Percentiles rank a stretch among this genome's conserved stretches.
phyloP scores from a whole-genome alignment of 2,329 filamentous ascomycete genomes.

The Hysterium pulicare region DNA sequence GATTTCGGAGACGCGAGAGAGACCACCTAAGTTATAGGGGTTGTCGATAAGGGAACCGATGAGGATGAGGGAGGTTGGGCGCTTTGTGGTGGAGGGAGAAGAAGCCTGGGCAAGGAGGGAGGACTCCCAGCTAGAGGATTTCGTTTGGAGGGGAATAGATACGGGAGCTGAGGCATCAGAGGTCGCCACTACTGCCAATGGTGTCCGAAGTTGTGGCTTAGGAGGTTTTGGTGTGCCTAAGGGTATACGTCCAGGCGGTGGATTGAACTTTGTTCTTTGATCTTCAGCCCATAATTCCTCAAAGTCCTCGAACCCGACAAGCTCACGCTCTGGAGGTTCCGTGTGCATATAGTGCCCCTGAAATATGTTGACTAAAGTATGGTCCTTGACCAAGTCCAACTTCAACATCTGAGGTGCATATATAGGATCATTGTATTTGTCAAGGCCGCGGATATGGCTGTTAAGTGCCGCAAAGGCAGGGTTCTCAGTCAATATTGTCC shows the following conservation, averaged over 20 bases:
- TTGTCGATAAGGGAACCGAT: slow-evolving; percentile 51
- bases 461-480: slow-evolving; percentile 43
- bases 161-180: not conserved
- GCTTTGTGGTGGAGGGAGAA: slow-evolving; percentile 16
- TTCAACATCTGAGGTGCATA: slow-evolving; percentile 36
- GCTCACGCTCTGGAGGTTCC: slow-evolving; percentile 39
- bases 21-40: slow-evolving; percentile 49
- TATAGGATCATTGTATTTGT: slow-evolving; percentile 40
- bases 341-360: slow-evolving; percentile 45
- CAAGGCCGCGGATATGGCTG: slow-evolving; percentile 42
- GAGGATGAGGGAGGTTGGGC: slow-evolving; percentile 41
- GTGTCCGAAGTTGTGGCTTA: not conserved
- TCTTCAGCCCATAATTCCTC: slow-evolving; percentile 31
- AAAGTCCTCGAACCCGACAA: slow-evolving; percentile 41
- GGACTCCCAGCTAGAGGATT: slow-evolving; percentile 45
- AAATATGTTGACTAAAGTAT: slow-evolving; percentile 43
- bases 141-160: slow-evolving; percentile 47
- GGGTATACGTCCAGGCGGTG: slow-evolving; percentile 27
- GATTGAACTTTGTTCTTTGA: not conserved
- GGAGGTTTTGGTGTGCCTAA: slow-evolving; percentile 20
- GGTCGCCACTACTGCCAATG: slow-evolving; percentile 9
- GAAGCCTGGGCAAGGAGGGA: slow-evolving; percentile 22
- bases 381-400: slow-evolving; percentile 43
- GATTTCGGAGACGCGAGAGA: slow-evolving; percentile 50
- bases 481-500: slow-evolving; percentile 37